phyloP scores from a whole-genome alignment of 2,329 filamentous ascomycete species.

The Lachnellula arida region DNA sequence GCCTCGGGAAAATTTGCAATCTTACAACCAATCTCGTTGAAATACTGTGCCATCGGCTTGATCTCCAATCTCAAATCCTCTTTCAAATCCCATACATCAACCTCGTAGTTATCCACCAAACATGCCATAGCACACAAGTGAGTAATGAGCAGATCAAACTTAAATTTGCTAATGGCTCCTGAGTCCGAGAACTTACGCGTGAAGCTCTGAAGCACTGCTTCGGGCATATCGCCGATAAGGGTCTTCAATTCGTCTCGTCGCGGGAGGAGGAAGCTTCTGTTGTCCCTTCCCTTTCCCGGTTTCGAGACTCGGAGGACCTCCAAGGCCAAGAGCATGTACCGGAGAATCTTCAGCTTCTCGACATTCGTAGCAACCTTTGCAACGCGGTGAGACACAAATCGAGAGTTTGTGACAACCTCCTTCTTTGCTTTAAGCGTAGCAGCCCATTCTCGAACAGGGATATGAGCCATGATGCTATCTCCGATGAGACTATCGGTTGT shows the following conservation, averaged over 20 bases:
- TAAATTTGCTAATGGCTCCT: conserved; percentile 64
- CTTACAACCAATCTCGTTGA: conserved; percentile 69
- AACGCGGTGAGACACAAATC: conserved; percentile 60
- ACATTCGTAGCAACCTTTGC: conserved; percentile 47
- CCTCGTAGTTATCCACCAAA: conserved; percentile 68
- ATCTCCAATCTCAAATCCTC: conserved; percentile 70
- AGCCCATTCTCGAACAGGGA: conserved; percentile 72
- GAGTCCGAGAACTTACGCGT: conserved; percentile 63
- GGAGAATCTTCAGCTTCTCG: conserved; percentile 53
- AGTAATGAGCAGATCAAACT: conserved; percentile 66
- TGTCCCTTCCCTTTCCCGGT: conserved; percentile 41
- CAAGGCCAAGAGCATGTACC: conserved; percentile 55
- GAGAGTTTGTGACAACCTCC: conserved; percentile 52
- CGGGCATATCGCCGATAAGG: conserved; percentile 52
- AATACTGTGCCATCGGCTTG: conserved; percentile 67
- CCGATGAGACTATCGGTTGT: conserved; percentile 62
- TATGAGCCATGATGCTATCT: conserved; percentile 57
- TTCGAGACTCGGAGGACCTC: conserved; percentile 47
- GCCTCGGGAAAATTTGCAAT: conserved; percentile 44
- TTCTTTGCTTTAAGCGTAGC: conserved; percentile 57
- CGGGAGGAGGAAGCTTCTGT: conserved; percentile 44
- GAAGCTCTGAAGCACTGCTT: conserved; percentile 61
- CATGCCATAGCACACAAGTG: conserved; percentile 68
- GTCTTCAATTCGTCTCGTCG: conserved; percentile 57
- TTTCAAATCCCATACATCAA: conserved; percentile 64